Evolutionary conservation across 768 basidiomycete species (phyloP).

Genomic region (Rhodotorula sphaerocarpa): DNA sequence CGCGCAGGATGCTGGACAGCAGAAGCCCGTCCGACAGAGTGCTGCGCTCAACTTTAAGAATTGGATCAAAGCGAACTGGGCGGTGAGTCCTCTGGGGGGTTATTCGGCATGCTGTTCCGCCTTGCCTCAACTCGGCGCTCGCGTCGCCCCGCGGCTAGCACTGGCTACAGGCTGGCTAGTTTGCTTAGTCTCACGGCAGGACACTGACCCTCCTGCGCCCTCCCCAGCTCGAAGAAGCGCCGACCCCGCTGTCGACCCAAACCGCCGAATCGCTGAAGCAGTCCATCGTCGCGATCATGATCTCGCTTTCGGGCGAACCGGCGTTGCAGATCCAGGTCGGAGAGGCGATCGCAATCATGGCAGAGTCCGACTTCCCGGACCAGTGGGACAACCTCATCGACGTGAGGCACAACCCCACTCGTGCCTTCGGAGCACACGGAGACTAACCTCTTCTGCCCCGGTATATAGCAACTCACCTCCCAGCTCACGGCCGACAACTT

Average conservation of each 20-base stretch:
- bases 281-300: slow-evolving; percentile 84
- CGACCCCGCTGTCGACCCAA: slow-evolving; percentile 13
- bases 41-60: slow-evolving; percentile 91
- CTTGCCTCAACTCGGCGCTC: not conserved
- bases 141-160: not conserved
- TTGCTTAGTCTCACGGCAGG: not conserved
- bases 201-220: not conserved
- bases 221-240: slow-evolving; percentile 34
- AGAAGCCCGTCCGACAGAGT: slow-evolving; percentile 67
- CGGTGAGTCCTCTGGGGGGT: slow-evolving; percentile 54
- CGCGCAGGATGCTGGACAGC: slow-evolving; percentile 58
- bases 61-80: slow-evolving; percentile 75
- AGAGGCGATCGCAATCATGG: slow-evolving; percentile 84
- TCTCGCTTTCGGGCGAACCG: slow-evolving; percentile 58
- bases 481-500: slow-evolving; percentile 75
- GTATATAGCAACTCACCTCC: slow-evolving; percentile 70
- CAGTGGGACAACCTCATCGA: slow-evolving; percentile 83
- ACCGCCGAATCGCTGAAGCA: slow-evolving; percentile 53
- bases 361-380: slow-evolving; percentile 79
- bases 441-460: not conserved
- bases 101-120: too few relatives aligned
- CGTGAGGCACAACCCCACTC: slow-evolving; percentile 51
- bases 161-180: not conserved
- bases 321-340: slow-evolving; percentile 65
- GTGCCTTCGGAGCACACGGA: too few relatives aligned